phyloP scores from a whole-genome alignment of 148 eudicot species.

The Oxyria digyna region DNA sequence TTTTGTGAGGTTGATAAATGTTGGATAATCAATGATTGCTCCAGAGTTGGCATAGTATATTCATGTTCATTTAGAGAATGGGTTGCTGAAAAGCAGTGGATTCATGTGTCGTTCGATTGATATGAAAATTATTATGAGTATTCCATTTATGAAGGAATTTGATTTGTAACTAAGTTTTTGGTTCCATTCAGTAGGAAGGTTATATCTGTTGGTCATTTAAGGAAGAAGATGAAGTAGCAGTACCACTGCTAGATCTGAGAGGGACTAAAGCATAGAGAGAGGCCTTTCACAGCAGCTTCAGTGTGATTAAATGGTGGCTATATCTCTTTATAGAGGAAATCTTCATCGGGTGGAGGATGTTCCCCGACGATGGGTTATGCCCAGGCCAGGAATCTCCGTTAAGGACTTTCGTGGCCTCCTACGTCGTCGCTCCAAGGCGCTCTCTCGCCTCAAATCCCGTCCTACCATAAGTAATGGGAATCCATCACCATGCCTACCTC shows the following conservation, averaged over 20 bases:
- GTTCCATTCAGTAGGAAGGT: background rate
- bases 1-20: background rate
- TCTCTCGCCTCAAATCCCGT: conserved; percentile 38
- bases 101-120: background rate
- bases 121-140: background rate
- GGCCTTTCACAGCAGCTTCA: background rate
- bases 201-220: background rate
- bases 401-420: conserved; percentile 51
- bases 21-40: background rate
- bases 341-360: conserved; percentile 57
- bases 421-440: conserved; percentile 59
- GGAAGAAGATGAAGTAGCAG: background rate
- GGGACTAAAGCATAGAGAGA: background rate
- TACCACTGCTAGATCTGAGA: conserved; percentile 1
- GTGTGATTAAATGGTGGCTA: conserved; percentile 53
- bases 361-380: conserved; percentile 60
- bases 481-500: background rate
- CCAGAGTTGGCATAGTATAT: background rate
- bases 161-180: background rate
- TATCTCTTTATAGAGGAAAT: conserved; percentile 79
- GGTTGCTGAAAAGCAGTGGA: background rate
- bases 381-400: conserved; percentile 39
- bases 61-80: background rate
- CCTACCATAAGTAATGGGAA: background rate
- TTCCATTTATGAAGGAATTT: background rate